Conservation (phyloP, 306 rosid species). For the Acacia acuminata region DNA sequence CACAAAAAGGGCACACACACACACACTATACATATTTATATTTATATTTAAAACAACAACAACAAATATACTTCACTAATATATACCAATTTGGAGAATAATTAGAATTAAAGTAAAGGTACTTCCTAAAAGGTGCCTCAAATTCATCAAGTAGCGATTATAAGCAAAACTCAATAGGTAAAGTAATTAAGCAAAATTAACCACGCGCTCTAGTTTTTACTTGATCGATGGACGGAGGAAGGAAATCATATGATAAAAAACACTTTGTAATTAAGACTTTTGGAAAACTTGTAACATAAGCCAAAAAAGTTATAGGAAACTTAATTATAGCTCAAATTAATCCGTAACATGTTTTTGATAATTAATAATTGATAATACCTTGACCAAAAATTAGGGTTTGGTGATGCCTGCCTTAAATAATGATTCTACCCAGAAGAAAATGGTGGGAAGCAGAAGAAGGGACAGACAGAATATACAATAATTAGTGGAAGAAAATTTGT, state of each 20-base stretch:
- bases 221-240: background rate
- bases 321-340: background rate
- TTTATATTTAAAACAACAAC: too few species aligned
- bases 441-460: background rate
- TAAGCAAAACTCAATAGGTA: background rate
- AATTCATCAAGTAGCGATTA: background rate
- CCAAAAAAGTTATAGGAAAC: background rate
- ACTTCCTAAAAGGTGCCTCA: background rate
- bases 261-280: background rate
- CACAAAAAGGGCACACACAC: too few species aligned
- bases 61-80: too few species aligned
- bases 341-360: background rate
- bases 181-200: background rate
- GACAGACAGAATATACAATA: constrained; percentile 9
- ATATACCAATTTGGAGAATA: too few species aligned
- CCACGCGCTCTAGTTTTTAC: background rate
- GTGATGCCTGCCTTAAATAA: background rate
- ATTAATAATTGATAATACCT: background rate
- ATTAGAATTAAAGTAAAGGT: too few species aligned
- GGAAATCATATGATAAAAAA: background rate
- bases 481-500: constrained; percentile 25
- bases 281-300: background rate
- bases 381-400: background rate
- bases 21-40: too few species aligned
- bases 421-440: background rate